Conservation (phyloP, 2,329 filamentous ascomycete species). For the Phaeoacremonium minimum region DNA sequence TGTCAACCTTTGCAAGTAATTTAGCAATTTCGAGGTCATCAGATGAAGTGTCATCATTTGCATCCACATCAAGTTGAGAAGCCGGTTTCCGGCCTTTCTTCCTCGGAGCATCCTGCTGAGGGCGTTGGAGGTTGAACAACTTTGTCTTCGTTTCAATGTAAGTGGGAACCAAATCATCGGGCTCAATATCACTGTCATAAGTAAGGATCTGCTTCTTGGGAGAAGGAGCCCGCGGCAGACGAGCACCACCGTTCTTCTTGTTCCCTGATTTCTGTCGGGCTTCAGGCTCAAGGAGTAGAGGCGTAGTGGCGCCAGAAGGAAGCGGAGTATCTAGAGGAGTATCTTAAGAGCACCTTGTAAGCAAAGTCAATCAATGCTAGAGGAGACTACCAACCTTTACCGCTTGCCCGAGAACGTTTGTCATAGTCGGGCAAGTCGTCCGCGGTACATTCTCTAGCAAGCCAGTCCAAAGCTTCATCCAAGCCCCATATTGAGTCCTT, state of each 20-base stretch:
- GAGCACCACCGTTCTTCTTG: constrained; percentile 27
- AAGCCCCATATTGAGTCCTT: constrained; percentile 78
- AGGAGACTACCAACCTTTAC: constrained; percentile 20
- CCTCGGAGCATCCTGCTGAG: constrained; percentile 38
- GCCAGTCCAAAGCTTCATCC: constrained; percentile 84
- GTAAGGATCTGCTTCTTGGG: constrained; percentile 40
- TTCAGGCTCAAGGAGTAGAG: constrained; percentile 32
- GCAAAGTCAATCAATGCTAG: constrained; percentile 3
- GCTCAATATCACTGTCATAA: constrained; percentile 69
- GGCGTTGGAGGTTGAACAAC: constrained; percentile 58
- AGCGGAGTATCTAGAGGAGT: constrained; percentile 45
- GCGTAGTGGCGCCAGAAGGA: constrained; percentile 45
- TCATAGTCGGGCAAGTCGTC: constrained; percentile 72
- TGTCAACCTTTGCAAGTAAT: constrained; percentile 68
- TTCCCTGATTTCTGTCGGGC: constrained; percentile 18
- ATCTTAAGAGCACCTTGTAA: constrained; percentile 42
- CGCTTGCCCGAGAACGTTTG: constrained; percentile 29
- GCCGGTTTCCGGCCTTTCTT: constrained; percentile 27
- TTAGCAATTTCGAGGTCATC: constrained; percentile 52
- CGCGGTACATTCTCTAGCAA: constrained; percentile 69
- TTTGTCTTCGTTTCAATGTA: constrained; percentile 73
- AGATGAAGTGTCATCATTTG: constrained; percentile 11
- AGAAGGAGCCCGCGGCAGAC: constrained; percentile 19
- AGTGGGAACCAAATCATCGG: constrained; percentile 68
- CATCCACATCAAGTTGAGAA: constrained; percentile 10